These are phyloP conservation scores for Termitomyces sp. DNA, from an alignment of 768 basidiomycete species.

Conservation along the genomic window DNA sequence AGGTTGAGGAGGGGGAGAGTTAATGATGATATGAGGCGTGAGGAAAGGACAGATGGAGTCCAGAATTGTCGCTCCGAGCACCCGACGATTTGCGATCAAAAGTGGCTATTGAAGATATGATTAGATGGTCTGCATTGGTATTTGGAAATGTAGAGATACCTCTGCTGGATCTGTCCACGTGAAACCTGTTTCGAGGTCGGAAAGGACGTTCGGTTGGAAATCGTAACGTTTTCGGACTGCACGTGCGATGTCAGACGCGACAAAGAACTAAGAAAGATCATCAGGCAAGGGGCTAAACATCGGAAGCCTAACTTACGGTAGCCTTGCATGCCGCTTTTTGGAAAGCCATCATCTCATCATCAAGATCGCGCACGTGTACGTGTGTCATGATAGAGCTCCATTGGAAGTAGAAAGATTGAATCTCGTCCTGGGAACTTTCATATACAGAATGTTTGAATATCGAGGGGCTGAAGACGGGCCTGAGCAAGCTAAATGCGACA, in stretches of 20 bases:
- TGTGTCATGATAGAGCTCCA: conserved; percentile 4
- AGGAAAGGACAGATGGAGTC: conserved; percentile 37
- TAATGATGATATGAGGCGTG: conserved; percentile 42
- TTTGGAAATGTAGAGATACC: conserved; percentile 21
- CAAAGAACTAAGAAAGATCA: conserved; percentile 27
- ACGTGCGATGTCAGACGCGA: conserved; percentile 30
- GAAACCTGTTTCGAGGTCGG: conserved; percentile 32
- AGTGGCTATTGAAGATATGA: conserved; percentile 19
- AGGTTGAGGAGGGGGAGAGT: conserved; percentile 29
- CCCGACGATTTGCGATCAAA: conserved; percentile 14
- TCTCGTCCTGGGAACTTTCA: neutral
- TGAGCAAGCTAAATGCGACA: neutral
- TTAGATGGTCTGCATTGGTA: neutral
- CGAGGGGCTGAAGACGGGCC: conserved; percentile 12
- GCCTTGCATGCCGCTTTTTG: conserved; percentile 32
- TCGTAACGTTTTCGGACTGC: conserved; percentile 35
- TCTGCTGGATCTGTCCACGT: conserved; percentile 48
- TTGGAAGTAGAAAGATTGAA: neutral
- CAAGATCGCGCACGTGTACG: conserved; percentile 27
- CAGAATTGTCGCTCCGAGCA: conserved; percentile 29
- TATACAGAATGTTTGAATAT: conserved; percentile 25
- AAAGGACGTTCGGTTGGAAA: conserved; percentile 18
- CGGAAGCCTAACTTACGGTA: conserved; percentile 24
- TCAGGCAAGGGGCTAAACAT: conserved; percentile 1
- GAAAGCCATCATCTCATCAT: conserved; percentile 25